Percentiles rank a stretch among this genome's conserved stretches.
Evolutionary conservation across 345 rosid genomes (phyloP).

Genomic region (Hibiscus mutabilis): DNA sequence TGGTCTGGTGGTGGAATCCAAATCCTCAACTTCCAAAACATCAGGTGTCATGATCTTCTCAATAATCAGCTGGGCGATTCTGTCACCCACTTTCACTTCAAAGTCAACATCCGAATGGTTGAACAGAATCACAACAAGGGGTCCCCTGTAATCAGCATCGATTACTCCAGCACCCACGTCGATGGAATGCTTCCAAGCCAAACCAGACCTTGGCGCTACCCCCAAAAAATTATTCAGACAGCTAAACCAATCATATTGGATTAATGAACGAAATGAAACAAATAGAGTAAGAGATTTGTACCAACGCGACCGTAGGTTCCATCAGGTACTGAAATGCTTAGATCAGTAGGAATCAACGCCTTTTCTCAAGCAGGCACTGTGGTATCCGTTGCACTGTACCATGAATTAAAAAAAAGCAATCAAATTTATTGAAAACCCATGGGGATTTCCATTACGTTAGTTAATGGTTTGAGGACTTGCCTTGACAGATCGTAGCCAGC

Average conservation of each 20-base stretch:
- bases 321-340: slow-evolving; percentile 60
- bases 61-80: slow-evolving; percentile 60
- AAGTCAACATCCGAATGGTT: slow-evolving; percentile 46
- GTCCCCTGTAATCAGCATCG: slow-evolving; percentile 47
- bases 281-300: not conserved
- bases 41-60: slow-evolving; percentile 72
- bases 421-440: not conserved
- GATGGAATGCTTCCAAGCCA: slow-evolving; percentile 52
- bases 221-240: not conserved
- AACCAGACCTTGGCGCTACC: slow-evolving; percentile 50
- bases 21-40: slow-evolving; percentile 57
- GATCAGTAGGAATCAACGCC: slow-evolving; percentile 66
- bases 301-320: slow-evolving; percentile 80
- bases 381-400: slow-evolving; percentile 41
- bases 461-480: not conserved
- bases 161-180: slow-evolving; percentile 27
- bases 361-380: slow-evolving; percentile 83
- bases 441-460: not conserved
- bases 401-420: not conserved
- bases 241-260: slow-evolving; percentile 7
- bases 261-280: not conserved
- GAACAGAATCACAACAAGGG: slow-evolving; percentile 47
- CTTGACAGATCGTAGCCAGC: slow-evolving; percentile 83
- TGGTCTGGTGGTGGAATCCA: slow-evolving; percentile 63
- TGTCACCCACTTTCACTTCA: slow-evolving; percentile 43